A percentile compares a stretch with the other conserved stretches of the same genome.
These are phyloP conservation scores for Neofusicoccum kwambonambiense DNA, from an alignment of 2,329 filamentous ascomycete genomes.

Conservation along the genomic window DNA sequence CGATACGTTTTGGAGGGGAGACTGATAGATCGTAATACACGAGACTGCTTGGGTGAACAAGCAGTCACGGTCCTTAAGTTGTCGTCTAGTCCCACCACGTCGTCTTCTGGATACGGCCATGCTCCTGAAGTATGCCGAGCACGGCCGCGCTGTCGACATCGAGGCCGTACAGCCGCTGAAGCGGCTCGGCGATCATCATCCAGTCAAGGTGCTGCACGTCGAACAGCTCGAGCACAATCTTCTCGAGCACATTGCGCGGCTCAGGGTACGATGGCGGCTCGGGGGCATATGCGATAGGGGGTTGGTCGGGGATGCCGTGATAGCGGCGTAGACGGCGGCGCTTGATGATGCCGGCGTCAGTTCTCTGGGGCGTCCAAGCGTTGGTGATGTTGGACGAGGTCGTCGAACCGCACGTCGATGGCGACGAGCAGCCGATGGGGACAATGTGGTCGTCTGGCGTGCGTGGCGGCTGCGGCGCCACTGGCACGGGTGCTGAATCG, in stretches of 20 bases:
- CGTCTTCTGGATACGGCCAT: slow-evolving; percentile 32
- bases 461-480: slow-evolving; percentile 18
- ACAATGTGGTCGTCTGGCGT: slow-evolving; percentile 14
- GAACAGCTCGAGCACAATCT: slow-evolving; percentile 36
- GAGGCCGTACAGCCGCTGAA: slow-evolving; percentile 35
- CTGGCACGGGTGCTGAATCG: slow-evolving; percentile 26
- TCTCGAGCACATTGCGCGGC: slow-evolving; percentile 26
- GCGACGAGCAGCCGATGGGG: slow-evolving; percentile 10
- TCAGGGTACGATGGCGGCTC: not conserved
- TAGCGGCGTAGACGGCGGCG: slow-evolving; percentile 14
- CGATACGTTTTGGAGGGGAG: no score
- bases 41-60: no score
- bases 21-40: no score
- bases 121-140: slow-evolving; percentile 34
- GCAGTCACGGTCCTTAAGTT: not conserved
- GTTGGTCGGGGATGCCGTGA: not conserved
- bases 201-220: slow-evolving; percentile 36
- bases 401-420: slow-evolving; percentile 28
- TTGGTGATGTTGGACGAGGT: slow-evolving; percentile 22
- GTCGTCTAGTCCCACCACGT: slow-evolving; percentile 36
- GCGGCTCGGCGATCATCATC: slow-evolving; percentile 36
- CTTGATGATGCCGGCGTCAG: slow-evolving; percentile 17
- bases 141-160: slow-evolving; percentile 35
- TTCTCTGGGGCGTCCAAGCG: slow-evolving; percentile 19
- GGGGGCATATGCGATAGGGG: not conserved